These are phyloP conservation scores for Trypanosoma brucei DNA, from an alignment of 208 protist species.

Conservation along the genomic window DNA sequence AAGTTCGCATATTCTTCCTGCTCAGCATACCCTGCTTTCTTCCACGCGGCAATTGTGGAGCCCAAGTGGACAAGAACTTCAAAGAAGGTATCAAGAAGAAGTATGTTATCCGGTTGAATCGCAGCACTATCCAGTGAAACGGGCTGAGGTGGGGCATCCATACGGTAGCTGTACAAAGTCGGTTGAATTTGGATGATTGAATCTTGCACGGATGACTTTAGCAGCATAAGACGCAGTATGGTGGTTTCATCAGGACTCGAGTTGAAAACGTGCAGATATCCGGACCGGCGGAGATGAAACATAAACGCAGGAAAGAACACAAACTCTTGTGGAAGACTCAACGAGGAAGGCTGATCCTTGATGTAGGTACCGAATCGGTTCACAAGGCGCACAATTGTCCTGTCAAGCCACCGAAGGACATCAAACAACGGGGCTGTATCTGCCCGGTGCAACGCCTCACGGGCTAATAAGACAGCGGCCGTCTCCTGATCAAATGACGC, in stretches of 20 bases:
- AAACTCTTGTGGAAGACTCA: slow-evolving; percentile 91
- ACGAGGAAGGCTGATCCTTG: slow-evolving; percentile 88
- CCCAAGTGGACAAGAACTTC: slow-evolving; percentile 97
- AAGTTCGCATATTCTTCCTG: slow-evolving; percentile 94
- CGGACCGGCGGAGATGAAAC: slow-evolving; percentile 97
- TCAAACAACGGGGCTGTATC: slow-evolving; percentile 95
- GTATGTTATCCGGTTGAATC: slow-evolving; percentile 91
- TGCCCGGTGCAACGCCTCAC: slow-evolving; percentile 94
- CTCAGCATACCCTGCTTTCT: slow-evolving; percentile 92
- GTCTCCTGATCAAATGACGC: slow-evolving; percentile 97
- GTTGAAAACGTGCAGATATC: slow-evolving; percentile 98
- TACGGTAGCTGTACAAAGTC: slow-evolving; percentile 94
- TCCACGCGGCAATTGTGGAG: slow-evolving; percentile 93
- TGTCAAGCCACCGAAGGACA: slow-evolving; percentile 98
- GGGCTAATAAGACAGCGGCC: slow-evolving; percentile 96
- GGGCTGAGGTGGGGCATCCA: slow-evolving; percentile 84
- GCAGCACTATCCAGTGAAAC: slow-evolving; percentile 90
- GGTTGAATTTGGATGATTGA: slow-evolving; percentile 98
- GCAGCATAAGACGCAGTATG: slow-evolving; percentile 94
- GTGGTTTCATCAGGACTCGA: slow-evolving; percentile 97
- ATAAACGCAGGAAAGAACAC: slow-evolving; percentile 98
- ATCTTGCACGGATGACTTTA: slow-evolving; percentile 92
- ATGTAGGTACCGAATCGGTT: slow-evolving; percentile 92
- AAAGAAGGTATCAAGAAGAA: slow-evolving; percentile 99
- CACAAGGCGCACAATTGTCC: slow-evolving; percentile 97